Evolutionary conservation across 345 rosid species (phyloP).

Genomic region (Linum usitatissimum): DNA sequence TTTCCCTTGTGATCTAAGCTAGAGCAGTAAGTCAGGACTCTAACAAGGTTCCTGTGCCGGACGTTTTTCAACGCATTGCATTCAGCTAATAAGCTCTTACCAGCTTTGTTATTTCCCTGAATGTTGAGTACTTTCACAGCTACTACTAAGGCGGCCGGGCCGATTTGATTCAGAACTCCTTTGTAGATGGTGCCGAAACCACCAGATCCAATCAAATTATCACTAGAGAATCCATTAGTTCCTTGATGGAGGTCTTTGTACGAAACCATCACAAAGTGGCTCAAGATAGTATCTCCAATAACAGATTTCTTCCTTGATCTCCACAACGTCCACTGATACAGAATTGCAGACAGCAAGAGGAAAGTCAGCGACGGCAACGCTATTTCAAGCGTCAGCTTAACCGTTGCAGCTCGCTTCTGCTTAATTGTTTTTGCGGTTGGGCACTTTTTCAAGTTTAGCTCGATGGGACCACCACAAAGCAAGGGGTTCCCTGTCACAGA

Average conservation of each 20-base stretch:
- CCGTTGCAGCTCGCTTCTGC: neutral
- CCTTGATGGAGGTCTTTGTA: neutral
- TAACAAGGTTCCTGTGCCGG: slow-evolving; percentile 9
- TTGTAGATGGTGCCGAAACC: neutral
- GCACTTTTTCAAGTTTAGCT: neutral
- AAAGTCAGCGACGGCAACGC: neutral
- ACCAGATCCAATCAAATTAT: neutral
- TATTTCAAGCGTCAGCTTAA: neutral
- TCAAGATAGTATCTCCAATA: neutral
- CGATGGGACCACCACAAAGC: slow-evolving; percentile 28
- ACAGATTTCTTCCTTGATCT: neutral
- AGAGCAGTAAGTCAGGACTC: slow-evolving; percentile 16
- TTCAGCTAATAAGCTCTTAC: slow-evolving; percentile 19
- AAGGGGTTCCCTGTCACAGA: slow-evolving; percentile 21
- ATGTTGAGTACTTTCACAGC: slow-evolving; percentile 25
- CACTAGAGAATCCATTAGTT: neutral
- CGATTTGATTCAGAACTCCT: neutral
- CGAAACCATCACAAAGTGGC: neutral
- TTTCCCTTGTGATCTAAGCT: slow-evolving; percentile 8
- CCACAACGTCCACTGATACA: neutral
- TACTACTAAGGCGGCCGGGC: neutral
- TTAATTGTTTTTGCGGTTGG: neutral
- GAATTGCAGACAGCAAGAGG: neutral
- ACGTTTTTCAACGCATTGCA: slow-evolving; percentile 18
- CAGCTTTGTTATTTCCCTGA: slow-evolving; percentile 10